A percentile compares a stretch with the other conserved stretches of the same genome.
Evolutionary conservation across 1,284 basidiomycete genomes (phyloP).

Genomic region (Cutaneotrichosporon dermatis): DNA sequence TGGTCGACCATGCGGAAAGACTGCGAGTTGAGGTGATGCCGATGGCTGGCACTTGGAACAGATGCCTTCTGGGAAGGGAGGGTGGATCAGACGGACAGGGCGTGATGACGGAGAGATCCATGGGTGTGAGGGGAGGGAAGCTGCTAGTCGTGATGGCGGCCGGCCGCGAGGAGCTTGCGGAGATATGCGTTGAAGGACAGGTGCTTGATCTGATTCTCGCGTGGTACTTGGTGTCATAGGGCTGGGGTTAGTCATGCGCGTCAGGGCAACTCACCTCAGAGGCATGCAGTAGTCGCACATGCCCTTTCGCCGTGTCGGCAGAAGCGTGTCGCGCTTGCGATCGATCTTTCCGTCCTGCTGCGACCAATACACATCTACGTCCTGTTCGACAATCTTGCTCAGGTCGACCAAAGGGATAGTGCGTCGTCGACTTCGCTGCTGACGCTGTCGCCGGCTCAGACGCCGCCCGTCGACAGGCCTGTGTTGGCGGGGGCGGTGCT

Average conservation of each 20-base stretch:
- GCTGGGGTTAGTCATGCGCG: constrained; percentile 48
- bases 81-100: constrained; percentile 91
- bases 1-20: constrained; percentile 97
- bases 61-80: constrained; percentile 90
- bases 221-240: constrained; percentile 89
- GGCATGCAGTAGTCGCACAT: constrained; percentile 99
- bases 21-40: constrained; percentile 92
- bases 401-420: constrained; percentile 17
- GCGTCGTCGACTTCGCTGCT: neutral
- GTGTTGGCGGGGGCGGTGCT: constrained; percentile 10
- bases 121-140: constrained; percentile 77
- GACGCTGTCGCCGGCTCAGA: neutral
- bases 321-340: constrained; percentile 72
- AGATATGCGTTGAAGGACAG: constrained; percentile 93
- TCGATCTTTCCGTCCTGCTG: constrained; percentile 81
- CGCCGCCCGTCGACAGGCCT: constrained; percentile 8
- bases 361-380: constrained; percentile 83
- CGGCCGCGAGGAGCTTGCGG: constrained; percentile 66
- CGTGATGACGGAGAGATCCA: constrained; percentile 78
- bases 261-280: constrained; percentile 59
- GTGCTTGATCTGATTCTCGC: constrained; percentile 89
- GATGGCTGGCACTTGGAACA: constrained; percentile 97
- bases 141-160: constrained; percentile 55
- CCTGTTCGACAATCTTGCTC: constrained; percentile 64
- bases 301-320: constrained; percentile 88